Conservation (phyloP, 495 filamentous ascomycete species). For the Aspergillus sclerotiicarbonarius region DNA sequence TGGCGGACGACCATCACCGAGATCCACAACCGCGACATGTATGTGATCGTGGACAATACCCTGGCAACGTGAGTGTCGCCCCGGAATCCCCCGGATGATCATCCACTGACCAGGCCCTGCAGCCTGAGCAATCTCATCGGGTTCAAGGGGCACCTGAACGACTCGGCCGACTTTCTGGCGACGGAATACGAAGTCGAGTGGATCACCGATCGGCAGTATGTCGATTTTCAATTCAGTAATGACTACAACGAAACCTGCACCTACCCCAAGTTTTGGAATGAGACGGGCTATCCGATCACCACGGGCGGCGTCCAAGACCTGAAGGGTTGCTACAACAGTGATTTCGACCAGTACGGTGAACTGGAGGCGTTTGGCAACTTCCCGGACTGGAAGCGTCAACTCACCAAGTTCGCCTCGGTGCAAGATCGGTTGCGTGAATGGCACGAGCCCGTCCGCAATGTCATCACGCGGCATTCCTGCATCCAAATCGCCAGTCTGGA, state of each 20-base stretch:
- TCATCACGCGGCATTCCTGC: constrained; percentile 35
- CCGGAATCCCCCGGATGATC: background rate
- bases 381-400: constrained; percentile 39
- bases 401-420: constrained; percentile 42
- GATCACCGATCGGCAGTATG: constrained; percentile 40
- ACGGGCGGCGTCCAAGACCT: constrained; percentile 27
- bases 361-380: constrained; percentile 43
- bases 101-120: background rate
- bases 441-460: constrained; percentile 32
- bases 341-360: constrained; percentile 46
- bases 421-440: constrained; percentile 44
- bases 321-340: constrained; percentile 37
- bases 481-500: constrained; percentile 44
- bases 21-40: constrained; percentile 39
- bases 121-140: constrained; percentile 49
- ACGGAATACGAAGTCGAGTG: constrained; percentile 43
- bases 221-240: constrained; percentile 37
- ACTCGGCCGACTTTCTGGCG: constrained; percentile 39
- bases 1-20: constrained; percentile 33
- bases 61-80: constrained; percentile 33
- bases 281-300: constrained; percentile 39
- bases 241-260: constrained; percentile 30
- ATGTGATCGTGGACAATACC: constrained; percentile 41
- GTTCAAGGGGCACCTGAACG: constrained; percentile 44
- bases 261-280: constrained; percentile 38